Evolutionary conservation across 805 yeast species (phyloP).

Genomic region (Barnettozyma populi): DNA sequence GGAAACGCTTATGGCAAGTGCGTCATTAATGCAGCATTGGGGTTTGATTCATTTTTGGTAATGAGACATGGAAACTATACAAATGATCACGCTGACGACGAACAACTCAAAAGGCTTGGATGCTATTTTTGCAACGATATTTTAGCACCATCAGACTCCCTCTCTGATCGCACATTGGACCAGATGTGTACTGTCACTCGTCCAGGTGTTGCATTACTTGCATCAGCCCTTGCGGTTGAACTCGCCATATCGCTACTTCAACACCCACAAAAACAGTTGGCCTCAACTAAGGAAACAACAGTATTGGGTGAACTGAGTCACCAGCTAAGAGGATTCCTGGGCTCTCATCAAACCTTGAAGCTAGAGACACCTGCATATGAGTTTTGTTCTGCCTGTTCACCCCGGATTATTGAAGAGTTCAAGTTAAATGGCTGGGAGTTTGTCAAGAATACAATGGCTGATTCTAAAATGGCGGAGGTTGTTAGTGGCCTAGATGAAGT

Average conservation of each 20-base stretch:
- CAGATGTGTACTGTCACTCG: constrained; percentile 99
- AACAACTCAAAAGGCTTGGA: constrained; percentile 44
- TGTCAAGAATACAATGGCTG: constrained; percentile 63
- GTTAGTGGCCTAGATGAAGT: constrained; percentile 74
- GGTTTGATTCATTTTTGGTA: constrained; percentile 88
- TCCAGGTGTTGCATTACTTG: constrained; percentile 90
- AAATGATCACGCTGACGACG: not conserved
- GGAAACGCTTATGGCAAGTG: constrained; percentile 61
- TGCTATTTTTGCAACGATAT: constrained; percentile 97
- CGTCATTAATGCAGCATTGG: constrained; percentile 89
- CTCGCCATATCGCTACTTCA: constrained; percentile 70
- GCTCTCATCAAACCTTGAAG: constrained; percentile 55
- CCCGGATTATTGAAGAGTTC: constrained; percentile 48
- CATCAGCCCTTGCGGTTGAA: constrained; percentile 84
- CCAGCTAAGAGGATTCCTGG: constrained; percentile 84
- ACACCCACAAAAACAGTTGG: constrained; percentile 44
- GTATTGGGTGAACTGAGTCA: constrained; percentile 76
- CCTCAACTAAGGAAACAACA: constrained; percentile 24
- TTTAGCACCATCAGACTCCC: constrained; percentile 85
- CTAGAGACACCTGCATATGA: constrained; percentile 67
- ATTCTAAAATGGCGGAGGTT: constrained; percentile 62
- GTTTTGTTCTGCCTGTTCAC: constrained; percentile 85
- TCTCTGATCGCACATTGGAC: constrained; percentile 84
- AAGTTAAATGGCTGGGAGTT: constrained; percentile 69
- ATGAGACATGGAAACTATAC: constrained; percentile 80